Conservation (phyloP, 192 early-diverging fungal genomes). For the Spizellomyces sp. region DNA sequence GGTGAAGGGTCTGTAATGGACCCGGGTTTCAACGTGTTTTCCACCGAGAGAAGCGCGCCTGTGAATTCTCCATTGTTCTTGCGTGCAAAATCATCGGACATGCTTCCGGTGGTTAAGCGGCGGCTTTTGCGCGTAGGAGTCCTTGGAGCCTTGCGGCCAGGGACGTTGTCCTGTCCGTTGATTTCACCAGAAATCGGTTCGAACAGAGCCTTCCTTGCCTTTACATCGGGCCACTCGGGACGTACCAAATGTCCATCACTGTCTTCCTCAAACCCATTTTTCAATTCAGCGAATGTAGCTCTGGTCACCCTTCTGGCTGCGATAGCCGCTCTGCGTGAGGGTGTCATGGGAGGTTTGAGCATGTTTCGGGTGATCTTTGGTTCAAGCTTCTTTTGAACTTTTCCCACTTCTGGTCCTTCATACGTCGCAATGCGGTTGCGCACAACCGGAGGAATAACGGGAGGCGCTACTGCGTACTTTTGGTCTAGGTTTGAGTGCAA, state of each 20-base stretch:
- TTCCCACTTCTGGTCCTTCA: background rate
- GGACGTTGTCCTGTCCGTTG: too few relatives aligned
- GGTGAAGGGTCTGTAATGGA: too few relatives aligned
- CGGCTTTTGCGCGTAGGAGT: background rate
- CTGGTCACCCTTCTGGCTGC: constrained; percentile 15
- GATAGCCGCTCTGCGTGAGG: constrained; percentile 18
- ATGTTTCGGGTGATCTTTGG: too few relatives aligned
- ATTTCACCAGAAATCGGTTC: background rate
- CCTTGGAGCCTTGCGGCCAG: background rate
- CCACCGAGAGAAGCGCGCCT: too few relatives aligned
- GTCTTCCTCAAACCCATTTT: background rate
- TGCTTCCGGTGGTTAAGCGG: background rate
- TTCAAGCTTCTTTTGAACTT: background rate
- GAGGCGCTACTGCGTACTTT: background rate
- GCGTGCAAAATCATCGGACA: too few relatives aligned
- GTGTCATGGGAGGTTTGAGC: constrained; percentile 7
- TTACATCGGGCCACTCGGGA: constrained; percentile 1
- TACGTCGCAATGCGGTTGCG: background rate
- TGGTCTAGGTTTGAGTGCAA: background rate
- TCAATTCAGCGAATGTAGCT: background rate
- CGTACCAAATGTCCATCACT: background rate
- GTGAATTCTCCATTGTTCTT: too few relatives aligned
- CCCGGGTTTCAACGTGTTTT: too few relatives aligned
- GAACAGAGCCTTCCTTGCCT: background rate
- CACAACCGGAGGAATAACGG: background rate